Evolutionary conservation across 805 yeast genomes (phyloP).

Genomic region (Metschnikowia aberdeeniae): DNA sequence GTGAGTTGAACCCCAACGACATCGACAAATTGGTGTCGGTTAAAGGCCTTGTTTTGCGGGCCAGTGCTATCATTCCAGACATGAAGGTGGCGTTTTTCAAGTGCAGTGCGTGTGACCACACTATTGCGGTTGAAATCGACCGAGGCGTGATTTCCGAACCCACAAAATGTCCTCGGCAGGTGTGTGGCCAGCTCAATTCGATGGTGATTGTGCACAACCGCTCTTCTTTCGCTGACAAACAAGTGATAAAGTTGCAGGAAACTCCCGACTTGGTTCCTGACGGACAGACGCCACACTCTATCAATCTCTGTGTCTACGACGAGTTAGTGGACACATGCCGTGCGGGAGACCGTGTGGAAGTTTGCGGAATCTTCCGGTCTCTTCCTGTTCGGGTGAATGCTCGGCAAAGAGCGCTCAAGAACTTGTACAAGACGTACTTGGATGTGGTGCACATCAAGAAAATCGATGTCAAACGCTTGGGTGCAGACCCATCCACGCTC

Average conservation of each 20-base stretch:
- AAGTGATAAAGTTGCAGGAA: slow-evolving; percentile 89
- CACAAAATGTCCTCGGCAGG: slow-evolving; percentile 82
- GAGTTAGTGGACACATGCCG: slow-evolving; percentile 91
- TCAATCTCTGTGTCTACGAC: slow-evolving; percentile 90
- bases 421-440: slow-evolving; percentile 84
- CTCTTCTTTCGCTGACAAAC: slow-evolving; percentile 91
- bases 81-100: slow-evolving; percentile 96
- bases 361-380: slow-evolving; percentile 91
- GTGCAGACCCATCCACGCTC: slow-evolving; percentile 70
- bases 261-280: slow-evolving; percentile 96
- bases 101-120: slow-evolving; percentile 92
- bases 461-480: slow-evolving; percentile 75
- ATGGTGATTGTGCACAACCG: slow-evolving; percentile 91
- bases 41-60: slow-evolving; percentile 84
- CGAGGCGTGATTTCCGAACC: slow-evolving; percentile 95
- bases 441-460: slow-evolving; percentile 93
- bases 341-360: slow-evolving; percentile 96
- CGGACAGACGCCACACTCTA: slow-evolving; percentile 97
- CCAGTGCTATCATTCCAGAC: slow-evolving; percentile 92
- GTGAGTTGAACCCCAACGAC: slow-evolving; percentile 90
- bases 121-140: slow-evolving; percentile 87
- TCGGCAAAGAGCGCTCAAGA: slow-evolving; percentile 76
- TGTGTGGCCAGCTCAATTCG: slow-evolving; percentile 76
- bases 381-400: slow-evolving; percentile 87
- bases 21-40: slow-evolving; percentile 89